phyloP scores from a whole-genome alignment of 345 rosid species.

The Gynandropsis gynandra region DNA sequence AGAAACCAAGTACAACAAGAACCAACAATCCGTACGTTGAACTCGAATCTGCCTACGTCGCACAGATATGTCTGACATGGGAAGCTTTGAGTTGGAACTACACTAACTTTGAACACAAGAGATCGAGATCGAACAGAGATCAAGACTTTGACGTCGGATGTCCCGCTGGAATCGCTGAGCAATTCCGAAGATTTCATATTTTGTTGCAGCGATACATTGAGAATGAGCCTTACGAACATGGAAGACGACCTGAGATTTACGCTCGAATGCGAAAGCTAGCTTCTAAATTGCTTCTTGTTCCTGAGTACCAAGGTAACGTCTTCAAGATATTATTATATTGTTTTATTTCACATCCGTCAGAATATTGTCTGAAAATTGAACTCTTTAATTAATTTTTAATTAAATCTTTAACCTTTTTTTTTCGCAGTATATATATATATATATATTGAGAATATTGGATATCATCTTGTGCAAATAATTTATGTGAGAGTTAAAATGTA shows the following conservation, averaged over 20 bases:
- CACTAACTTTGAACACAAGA: constrained; percentile 66
- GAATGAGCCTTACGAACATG: constrained; percentile 96
- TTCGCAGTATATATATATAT: background rate
- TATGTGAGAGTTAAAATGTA: too few species aligned
- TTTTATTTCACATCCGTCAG: too few species aligned
- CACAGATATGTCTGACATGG: constrained; percentile 92
- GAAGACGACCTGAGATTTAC: constrained; percentile 83
- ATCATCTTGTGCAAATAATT: too few species aligned
- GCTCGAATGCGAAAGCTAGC: constrained; percentile 91
- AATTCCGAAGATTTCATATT: constrained; percentile 90
- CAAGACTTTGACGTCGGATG: constrained; percentile 56
- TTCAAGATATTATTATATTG: too few species aligned
- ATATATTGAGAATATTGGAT: too few species aligned
- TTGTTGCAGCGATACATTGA: constrained; percentile 81
- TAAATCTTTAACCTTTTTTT: too few species aligned
- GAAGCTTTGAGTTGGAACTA: constrained; percentile 96
- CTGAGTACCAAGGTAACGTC: constrained; percentile 82
- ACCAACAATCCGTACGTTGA: constrained; percentile 74
- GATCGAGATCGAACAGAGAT: constrained; percentile 26
- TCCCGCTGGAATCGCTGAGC: constrained; percentile 73
- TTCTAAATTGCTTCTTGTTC: constrained; percentile 86
- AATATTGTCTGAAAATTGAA: too few species aligned
- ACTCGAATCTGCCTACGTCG: constrained; percentile 80
- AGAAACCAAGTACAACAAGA: constrained; percentile 24
- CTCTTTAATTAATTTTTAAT: too few species aligned